A percentile compares a stretch with the other conserved stretches of the same genome.
phyloP scores from a whole-genome alignment of 2,329 filamentous ascomycete genomes.

The Teratosphaeria nubilosa region DNA sequence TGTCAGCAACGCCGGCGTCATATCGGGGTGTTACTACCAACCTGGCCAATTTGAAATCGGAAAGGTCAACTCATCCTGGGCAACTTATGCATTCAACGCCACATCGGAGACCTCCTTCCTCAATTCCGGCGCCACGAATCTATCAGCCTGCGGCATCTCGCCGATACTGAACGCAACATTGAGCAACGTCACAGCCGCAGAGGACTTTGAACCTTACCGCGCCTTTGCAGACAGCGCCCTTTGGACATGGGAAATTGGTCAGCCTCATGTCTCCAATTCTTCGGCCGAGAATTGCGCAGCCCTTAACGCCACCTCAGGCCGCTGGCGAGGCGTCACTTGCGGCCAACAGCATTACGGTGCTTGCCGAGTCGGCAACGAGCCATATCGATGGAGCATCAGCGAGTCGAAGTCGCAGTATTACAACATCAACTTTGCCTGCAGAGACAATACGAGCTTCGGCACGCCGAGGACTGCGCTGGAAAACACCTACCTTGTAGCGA shows the following conservation, averaged over 20 bases:
- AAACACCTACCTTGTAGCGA: constrained; percentile 46
- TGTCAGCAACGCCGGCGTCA: constrained; percentile 31
- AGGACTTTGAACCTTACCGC: constrained; percentile 39
- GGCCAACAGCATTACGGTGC: constrained; percentile 40
- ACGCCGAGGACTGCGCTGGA: constrained; percentile 54
- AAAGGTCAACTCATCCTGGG: constrained; percentile 45
- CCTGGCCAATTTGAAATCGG: constrained; percentile 32
- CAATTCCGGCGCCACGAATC: constrained; percentile 25
- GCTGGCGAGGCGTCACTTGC: constrained; percentile 51
- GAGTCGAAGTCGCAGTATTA: constrained; percentile 27
- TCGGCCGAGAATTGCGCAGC: constrained; percentile 40
- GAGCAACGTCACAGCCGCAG: constrained; percentile 40
- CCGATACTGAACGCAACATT: constrained; percentile 49
- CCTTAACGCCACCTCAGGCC: constrained; percentile 41
- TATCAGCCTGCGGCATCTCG: constrained; percentile 51
- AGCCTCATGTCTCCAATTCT: constrained; percentile 35
- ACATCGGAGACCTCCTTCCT: constrained; percentile 9
- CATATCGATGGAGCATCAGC: constrained; percentile 50
- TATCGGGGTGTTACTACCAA: constrained; percentile 46
- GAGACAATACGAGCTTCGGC: constrained; percentile 39
- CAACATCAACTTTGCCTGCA: constrained; percentile 38
- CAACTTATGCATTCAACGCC: constrained; percentile 18
- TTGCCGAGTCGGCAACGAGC: constrained; percentile 44
- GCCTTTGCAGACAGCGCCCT: constrained; percentile 41
- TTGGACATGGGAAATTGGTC: constrained; percentile 51